Evolutionary conservation across 169 alveolate species (phyloP), one percentile per base, ranked within the genome.

Genomic region (Theileria sp.): DNA sequence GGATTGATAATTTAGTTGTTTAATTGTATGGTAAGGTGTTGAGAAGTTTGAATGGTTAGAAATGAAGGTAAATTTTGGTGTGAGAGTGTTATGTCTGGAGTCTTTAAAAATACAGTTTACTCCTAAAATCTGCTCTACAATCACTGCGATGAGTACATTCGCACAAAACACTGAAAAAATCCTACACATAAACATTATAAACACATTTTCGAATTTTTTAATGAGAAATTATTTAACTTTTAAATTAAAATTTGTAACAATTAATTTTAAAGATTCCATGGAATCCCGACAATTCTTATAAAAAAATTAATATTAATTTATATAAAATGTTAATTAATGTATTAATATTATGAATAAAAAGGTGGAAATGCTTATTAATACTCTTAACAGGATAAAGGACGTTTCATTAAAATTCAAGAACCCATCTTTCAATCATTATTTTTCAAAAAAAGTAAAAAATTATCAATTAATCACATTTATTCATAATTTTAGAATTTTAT

Each of bases 381-480:
- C 75, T 10, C 75, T 83, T 13, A 67, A 79, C 0, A 62, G 89
- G 12, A 76, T 83, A 3, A 77, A 54, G 61, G 86, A 69, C 15
- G 81, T 73, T 8, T 79, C 86, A 13, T 58, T 67, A 49, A 64
- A 79, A 61, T 83, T 83, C 38, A 67, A 67, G 60, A 83, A 83
- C 28, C 89, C 89, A 21, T 62, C 54, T 13, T 83, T 83, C 21
- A 79, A 82, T 21, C 34, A 65, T 28, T 83, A 83, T 51, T 83
- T 83, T 75, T 77, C 38, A n/a, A 23, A 67, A 32, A 83, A 83
- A 86, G 89, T 83, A 26, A 19, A n/a, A n/a, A n/a, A n/a, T n/a
- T n/a, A n/a, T n/a, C n/a, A n/a, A n/a, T n/a, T n/a, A n/a, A n/a
- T n/a, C n/a, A n/a, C n/a, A n/a, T n/a, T n/a, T n/a, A n/a, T n/a